These are phyloP conservation scores for Eucalyptus virginea DNA, from an alignment of 345 rosid genomes.

Conservation along the genomic window DNA sequence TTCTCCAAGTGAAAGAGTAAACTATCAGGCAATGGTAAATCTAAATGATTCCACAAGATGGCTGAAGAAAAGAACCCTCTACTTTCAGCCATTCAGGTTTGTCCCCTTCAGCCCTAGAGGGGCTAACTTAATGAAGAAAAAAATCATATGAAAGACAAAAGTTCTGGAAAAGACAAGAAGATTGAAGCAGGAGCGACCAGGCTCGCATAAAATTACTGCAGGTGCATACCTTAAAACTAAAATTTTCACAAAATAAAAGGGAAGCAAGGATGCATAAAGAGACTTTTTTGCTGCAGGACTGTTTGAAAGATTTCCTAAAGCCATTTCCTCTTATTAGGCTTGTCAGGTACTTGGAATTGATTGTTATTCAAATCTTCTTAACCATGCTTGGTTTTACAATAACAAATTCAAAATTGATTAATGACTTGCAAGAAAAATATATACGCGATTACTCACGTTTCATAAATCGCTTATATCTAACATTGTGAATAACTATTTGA, in stretches of 20 bases:
- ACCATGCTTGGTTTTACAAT: background rate
- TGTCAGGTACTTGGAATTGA: conserved; percentile 26
- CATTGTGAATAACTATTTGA: background rate
- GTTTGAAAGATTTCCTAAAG: background rate
- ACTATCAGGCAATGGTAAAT: background rate
- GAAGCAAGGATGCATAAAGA: background rate
- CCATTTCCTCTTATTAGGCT: background rate
- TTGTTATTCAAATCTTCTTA: background rate
- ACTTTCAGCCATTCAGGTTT: background rate
- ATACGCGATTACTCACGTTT: background rate
- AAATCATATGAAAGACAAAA: background rate
- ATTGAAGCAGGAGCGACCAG: too few relatives aligned
- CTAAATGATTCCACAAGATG: background rate
- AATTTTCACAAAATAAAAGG: background rate
- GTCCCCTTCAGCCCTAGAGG: background rate
- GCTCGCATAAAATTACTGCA: too few relatives aligned
- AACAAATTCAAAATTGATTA: background rate
- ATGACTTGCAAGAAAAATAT: background rate
- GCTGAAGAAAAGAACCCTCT: background rate
- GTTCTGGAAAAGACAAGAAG: background rate
- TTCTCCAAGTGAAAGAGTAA: background rate
- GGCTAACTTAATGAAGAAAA: background rate
- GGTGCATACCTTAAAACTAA: too few relatives aligned
- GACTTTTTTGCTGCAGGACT: background rate
- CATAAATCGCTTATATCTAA: background rate